Conservation (phyloP, 169 alveolate species). For the Fabrea salina region DNA sequence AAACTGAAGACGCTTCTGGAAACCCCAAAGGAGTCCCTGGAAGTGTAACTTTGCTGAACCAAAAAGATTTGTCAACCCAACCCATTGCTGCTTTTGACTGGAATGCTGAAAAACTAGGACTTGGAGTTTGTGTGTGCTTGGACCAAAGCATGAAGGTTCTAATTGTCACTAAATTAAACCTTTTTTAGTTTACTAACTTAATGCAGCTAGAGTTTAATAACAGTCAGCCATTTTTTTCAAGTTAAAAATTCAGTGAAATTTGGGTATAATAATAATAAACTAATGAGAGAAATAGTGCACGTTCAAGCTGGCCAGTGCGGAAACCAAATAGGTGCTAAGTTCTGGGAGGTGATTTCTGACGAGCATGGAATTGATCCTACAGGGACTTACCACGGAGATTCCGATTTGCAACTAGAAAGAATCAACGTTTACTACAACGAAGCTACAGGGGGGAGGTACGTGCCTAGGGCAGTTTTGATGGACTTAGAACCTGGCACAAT, state of each 20-base stretch:
- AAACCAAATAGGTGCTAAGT: slow-evolving; percentile 99
- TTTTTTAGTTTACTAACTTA: slow-evolving; percentile 50
- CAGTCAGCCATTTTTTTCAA: too few relatives aligned
- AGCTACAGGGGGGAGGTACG: slow-evolving; percentile 98
- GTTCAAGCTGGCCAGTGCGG: slow-evolving; percentile 99
- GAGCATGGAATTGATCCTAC: slow-evolving; percentile 98
- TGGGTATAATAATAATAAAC: slow-evolving; percentile 13
- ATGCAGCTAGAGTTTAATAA: too few relatives aligned
- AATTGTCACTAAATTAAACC: slow-evolving; percentile 70
- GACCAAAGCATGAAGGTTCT: slow-evolving; percentile 89
- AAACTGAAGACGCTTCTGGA: slow-evolving; percentile 77
- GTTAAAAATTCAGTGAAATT: too few relatives aligned
- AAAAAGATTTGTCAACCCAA: slow-evolving; percentile 84
- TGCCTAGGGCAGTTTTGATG: slow-evolving; percentile 98
- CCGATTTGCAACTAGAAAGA: slow-evolving; percentile 83
- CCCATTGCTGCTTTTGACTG: slow-evolving; percentile 92
- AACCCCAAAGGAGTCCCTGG: slow-evolving; percentile 88
- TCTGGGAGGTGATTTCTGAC: slow-evolving; percentile 99
- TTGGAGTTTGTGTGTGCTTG: slow-evolving; percentile 75
- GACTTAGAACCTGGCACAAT: slow-evolving; percentile 99
- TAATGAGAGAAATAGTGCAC: slow-evolving; percentile 99
- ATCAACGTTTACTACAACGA: slow-evolving; percentile 93
- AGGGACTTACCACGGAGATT: slow-evolving; percentile 88
- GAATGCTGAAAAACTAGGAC: slow-evolving; percentile 78
- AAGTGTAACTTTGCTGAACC: slow-evolving; percentile 83